These are phyloP conservation scores for Wickerhamiella sorbophila DNA, from an alignment of 805 yeast species.

Conservation along the genomic window DNA sequence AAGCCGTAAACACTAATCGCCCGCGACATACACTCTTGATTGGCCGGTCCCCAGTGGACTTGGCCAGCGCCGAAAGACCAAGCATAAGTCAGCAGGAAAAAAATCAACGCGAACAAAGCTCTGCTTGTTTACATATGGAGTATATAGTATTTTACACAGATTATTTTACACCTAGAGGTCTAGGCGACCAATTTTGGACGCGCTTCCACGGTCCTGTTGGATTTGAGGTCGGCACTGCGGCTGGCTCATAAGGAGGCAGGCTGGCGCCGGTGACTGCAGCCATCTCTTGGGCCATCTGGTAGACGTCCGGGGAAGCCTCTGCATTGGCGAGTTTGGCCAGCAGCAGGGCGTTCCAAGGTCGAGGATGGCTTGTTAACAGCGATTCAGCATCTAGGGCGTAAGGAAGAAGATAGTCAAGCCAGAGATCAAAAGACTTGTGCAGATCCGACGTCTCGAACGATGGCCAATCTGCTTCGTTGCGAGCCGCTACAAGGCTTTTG, in stretches of 20 bases:
- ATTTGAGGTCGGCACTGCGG: neutral
- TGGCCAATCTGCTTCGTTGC: conserved; percentile 14
- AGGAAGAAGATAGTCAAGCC: conserved; percentile 14
- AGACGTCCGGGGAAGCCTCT: neutral
- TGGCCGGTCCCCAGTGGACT: neutral
- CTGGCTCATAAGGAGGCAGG: conserved; percentile 2
- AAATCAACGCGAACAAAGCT: neutral
- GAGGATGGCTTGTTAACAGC: conserved; percentile 6
- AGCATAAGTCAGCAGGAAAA: conserved; percentile 1
- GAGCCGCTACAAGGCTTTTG: conserved; percentile 2
- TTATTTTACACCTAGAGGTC: conserved; percentile 11
- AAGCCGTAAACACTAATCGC: neutral
- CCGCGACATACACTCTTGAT: neutral
- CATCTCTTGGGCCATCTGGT: conserved; percentile 14
- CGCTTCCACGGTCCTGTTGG: conserved; percentile 5
- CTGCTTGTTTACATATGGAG: too few relatives aligned
- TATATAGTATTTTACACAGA: too few relatives aligned
- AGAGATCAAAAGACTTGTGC: conserved; percentile 6
- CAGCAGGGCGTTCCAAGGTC: conserved; percentile 19
- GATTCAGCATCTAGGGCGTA: neutral
- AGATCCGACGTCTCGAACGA: neutral
- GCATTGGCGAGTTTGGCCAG: conserved; percentile 11
- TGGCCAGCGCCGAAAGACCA: neutral
- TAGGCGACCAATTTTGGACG: conserved; percentile 12
- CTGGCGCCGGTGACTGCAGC: conserved; percentile 10